These are phyloP conservation scores for Prunus campanulata DNA, from an alignment of 306 rosid species.

Conservation along the genomic window DNA sequence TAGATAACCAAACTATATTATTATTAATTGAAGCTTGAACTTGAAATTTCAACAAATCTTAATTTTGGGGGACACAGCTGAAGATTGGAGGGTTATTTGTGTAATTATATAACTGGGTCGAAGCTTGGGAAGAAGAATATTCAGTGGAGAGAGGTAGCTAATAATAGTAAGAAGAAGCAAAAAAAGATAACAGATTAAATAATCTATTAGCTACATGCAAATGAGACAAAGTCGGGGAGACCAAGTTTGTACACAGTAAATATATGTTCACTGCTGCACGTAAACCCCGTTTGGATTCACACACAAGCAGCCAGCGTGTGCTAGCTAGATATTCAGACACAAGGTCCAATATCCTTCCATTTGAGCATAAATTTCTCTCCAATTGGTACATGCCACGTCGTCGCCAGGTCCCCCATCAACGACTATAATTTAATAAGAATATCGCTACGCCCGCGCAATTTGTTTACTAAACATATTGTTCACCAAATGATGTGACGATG, in stretches of 20 bases:
- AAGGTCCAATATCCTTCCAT: neutral
- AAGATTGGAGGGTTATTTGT: neutral
- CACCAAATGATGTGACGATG: neutral
- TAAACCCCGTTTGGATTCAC: conserved; percentile 15
- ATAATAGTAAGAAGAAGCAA: neutral
- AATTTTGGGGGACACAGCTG: neutral
- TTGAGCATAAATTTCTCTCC: neutral
- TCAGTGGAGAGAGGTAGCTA: neutral
- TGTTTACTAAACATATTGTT: neutral
- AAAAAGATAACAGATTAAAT: neutral
- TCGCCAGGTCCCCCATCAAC: conserved; percentile 7
- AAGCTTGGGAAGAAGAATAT: neutral
- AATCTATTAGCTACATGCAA: neutral
- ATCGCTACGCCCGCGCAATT: neutral
- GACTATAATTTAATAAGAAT: neutral
- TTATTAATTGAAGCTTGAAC: no score
- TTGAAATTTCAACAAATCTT: no score
- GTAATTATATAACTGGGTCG: neutral
- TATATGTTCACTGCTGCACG: conserved; percentile 1
- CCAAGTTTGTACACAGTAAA: neutral
- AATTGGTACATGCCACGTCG: conserved; percentile 5
- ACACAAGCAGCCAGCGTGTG: conserved; percentile 15
- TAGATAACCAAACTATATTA: no score
- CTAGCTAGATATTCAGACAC: conserved; percentile 14
- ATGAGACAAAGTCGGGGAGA: neutral